Evolutionary conservation across 164 flowering plant species (phyloP).

Genomic region (Echeveria elegans): DNA sequence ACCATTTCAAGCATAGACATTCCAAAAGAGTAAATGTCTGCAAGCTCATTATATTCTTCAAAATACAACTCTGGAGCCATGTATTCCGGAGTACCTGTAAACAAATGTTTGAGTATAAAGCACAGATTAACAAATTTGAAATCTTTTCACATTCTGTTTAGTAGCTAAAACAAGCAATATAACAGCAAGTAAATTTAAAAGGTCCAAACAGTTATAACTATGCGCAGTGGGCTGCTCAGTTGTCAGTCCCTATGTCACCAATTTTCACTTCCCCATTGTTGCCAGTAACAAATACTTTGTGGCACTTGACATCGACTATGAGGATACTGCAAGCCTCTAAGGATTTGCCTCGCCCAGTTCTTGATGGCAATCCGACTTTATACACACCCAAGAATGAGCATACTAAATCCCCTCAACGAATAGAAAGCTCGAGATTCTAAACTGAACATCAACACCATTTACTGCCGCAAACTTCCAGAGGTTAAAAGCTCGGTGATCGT

Average conservation of each 20-base stretch:
- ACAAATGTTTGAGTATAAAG: no score
- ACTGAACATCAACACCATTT: slow-evolving; percentile 19
- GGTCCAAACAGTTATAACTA: slow-evolving; percentile 25
- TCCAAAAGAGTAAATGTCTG: slow-evolving; percentile 77
- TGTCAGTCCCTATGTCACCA: slow-evolving; percentile 81
- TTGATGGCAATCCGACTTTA: slow-evolving; percentile 33
- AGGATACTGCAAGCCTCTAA: slow-evolving; percentile 51
- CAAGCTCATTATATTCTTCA: slow-evolving; percentile 67
- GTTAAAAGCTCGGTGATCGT: slow-evolving; percentile 84
- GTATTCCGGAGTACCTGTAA: slow-evolving; percentile 33
- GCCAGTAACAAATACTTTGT: slow-evolving; percentile 71
- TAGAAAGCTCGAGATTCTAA: not conserved
- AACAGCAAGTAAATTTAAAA: not conserved
- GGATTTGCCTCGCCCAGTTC: slow-evolving; percentile 78
- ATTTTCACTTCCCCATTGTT: slow-evolving; percentile 70
- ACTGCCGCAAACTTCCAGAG: slow-evolving; percentile 81
- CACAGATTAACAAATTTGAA: not conserved
- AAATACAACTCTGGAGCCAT: slow-evolving; percentile 57
- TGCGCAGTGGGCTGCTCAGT: slow-evolving; percentile 51
- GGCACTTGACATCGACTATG: slow-evolving; percentile 73
- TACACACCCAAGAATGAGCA: not conserved
- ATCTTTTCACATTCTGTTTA: not conserved
- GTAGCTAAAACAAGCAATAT: not conserved
- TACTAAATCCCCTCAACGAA: not conserved
- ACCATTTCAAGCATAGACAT: slow-evolving; percentile 75